Evolutionary conservation across 2,329 filamentous ascomycete species (phyloP), one percentile per base, ranked within the genome.

Genomic region (Aspergillus spinulosporus): DNA sequence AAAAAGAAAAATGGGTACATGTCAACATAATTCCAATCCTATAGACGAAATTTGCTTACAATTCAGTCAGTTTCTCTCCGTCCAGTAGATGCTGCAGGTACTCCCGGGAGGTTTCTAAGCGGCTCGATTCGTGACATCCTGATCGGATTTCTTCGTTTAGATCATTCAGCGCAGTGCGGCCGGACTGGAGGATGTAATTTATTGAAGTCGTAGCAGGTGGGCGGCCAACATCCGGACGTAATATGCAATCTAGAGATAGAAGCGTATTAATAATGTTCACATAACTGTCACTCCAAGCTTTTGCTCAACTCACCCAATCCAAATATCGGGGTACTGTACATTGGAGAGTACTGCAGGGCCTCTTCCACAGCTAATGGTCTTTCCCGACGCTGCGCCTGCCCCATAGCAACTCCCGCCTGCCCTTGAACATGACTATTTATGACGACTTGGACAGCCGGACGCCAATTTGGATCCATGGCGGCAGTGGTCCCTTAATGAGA

Each of bases 11-110:
- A 12, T 39, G n/a, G 36, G 37, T 7, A 49, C 57, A 42, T 54
- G 57, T 66, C 37, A 66, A 56, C 36, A 49, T 42, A 43, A 51
- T 51, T 44, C 47, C 29, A 49, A 43, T 57, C 15, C 49, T 50
- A 49, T 55, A 53, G 49, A 47, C 45, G n/a, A 29, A 32, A 12
- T 43, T 39, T 21, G 49, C 72, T 67, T 66, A 78, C 75, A 76
- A 76, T 65, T 77, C 71, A 4, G 75, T 76, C 61, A 76, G 78
- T 59, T 87, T 86, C n/a, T 87, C 83, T 1, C 86, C 82, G 67
- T 86, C 85, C 54, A 97, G 74, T 40, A 96, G 82, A 60, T 87
- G 85, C 56, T 90, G 84, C 31, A 97, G 79, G 70, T 93, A 87
- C 64, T 88, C 82, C 45, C 92, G 80, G 8, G 86, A 88, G 64